phyloP scores from a whole-genome alignment of 306 rosid species.

The Quercus glauca region DNA sequence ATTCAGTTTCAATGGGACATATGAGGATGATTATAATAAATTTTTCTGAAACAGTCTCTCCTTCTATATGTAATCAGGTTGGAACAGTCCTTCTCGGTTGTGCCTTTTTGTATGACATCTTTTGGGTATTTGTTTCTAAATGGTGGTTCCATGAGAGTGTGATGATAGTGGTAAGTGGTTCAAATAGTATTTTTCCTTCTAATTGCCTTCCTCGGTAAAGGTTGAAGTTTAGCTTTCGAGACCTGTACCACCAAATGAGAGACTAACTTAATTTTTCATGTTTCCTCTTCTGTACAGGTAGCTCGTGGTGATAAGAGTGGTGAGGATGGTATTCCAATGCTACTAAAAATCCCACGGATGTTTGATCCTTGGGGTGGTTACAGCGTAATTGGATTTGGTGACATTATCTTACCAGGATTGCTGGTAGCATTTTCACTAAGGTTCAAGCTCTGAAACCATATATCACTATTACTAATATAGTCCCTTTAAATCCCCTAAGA shows the following conservation, averaged over 20 bases:
- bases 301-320: slow-evolving; percentile 99
- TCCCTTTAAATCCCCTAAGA: neutral
- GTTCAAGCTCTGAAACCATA: slow-evolving; percentile 38
- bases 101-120: slow-evolving; percentile 90
- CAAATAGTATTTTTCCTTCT: slow-evolving; percentile 3
- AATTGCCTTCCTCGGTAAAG: neutral
- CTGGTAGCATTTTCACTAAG: slow-evolving; percentile 92
- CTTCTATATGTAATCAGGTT: slow-evolving; percentile 53
- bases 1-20: slow-evolving; percentile 9
- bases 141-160: slow-evolving; percentile 98
- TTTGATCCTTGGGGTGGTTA: slow-evolving; percentile 99
- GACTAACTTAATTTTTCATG: neutral
- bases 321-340: slow-evolving; percentile 99
- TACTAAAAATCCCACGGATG: slow-evolving; percentile 92
- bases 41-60: neutral
- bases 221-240: neutral
- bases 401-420: slow-evolving; percentile 93
- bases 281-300: slow-evolving; percentile 53
- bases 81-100: slow-evolving; percentile 98
- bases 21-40: slow-evolving; percentile 4
- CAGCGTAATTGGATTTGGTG: slow-evolving; percentile 97
- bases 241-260: neutral
- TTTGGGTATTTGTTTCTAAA: slow-evolving; percentile 97
- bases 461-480: neutral
- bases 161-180: slow-evolving; percentile 94